A percentile compares a stretch with the other conserved stretches of the same genome.
Evolutionary conservation across 495 filamentous ascomycete genomes (phyloP).

Genomic region (Rostrohypoxylon terebratum): DNA sequence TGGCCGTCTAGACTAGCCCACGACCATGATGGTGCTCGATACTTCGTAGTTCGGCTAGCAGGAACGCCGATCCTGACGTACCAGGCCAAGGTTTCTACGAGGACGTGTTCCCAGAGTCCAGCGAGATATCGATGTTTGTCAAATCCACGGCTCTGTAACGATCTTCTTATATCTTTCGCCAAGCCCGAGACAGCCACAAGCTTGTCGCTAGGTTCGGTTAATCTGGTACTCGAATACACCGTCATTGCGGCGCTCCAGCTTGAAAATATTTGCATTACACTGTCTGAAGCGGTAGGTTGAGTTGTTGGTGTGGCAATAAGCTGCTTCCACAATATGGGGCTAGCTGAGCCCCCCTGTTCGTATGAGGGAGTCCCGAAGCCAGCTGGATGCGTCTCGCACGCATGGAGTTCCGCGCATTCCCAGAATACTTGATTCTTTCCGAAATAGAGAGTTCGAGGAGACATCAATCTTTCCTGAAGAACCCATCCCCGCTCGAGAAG

Average conservation of each 20-base stretch:
- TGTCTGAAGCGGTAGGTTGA: background rate
- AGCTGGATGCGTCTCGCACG: conserved; percentile 15
- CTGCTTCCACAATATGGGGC: background rate
- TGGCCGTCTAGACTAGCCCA: conserved; percentile 22
- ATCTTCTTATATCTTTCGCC: conserved; percentile 17
- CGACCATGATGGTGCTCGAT: conserved; percentile 18
- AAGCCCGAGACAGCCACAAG: conserved; percentile 20
- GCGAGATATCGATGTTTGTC: conserved; percentile 3
- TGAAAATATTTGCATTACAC: background rate
- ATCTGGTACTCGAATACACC: conserved; percentile 9
- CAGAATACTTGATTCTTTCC: conserved; percentile 22
- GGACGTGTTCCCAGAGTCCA: conserved; percentile 20
- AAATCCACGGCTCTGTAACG: background rate
- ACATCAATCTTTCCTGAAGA: conserved; percentile 19
- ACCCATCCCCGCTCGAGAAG: conserved; percentile 11
- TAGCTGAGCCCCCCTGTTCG: background rate
- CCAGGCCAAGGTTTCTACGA: conserved; percentile 17
- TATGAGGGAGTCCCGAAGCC: conserved; percentile 1
- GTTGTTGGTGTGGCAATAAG: conserved; percentile 11
- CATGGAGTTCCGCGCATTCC: conserved; percentile 29
- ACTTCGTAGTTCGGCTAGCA: background rate
- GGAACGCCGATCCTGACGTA: conserved; percentile 6
- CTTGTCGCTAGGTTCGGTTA: conserved; percentile 8
- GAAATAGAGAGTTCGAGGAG: conserved; percentile 28
- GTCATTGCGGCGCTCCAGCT: conserved; percentile 7